Conservation (phyloP, 2,329 filamentous ascomycete genomes). For the Coniochaeta sp. region DNA sequence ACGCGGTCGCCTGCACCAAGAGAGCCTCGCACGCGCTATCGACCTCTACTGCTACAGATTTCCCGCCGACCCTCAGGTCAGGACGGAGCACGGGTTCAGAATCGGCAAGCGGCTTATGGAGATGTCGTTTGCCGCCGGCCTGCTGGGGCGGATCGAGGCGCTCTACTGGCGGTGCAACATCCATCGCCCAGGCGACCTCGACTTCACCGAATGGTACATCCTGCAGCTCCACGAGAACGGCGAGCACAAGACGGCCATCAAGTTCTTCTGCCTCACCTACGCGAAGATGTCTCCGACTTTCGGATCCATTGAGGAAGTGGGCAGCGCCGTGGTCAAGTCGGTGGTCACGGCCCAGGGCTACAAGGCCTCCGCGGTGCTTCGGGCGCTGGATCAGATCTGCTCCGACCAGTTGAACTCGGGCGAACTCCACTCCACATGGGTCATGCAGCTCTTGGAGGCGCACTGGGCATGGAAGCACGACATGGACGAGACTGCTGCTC, state of each 20-base stretch:
- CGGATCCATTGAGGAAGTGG: constrained; percentile 16
- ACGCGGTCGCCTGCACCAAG: neutral
- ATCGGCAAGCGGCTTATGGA: constrained; percentile 21
- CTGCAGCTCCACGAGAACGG: constrained; percentile 18
- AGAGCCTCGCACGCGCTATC: constrained; percentile 16
- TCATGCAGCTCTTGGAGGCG: constrained; percentile 25
- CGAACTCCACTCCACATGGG: constrained; percentile 18
- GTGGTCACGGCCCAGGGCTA: constrained; percentile 20
- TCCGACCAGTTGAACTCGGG: constrained; percentile 17
- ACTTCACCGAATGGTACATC: constrained; percentile 23
- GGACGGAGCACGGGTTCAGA: constrained; percentile 6
- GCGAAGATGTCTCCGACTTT: constrained; percentile 15
- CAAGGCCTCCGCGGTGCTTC: constrained; percentile 20
- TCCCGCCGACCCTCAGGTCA: constrained; percentile 7
- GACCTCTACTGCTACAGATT: constrained; percentile 24
- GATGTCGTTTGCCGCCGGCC: constrained; percentile 13
- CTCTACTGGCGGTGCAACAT: constrained; percentile 25
- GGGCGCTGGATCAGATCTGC: constrained; percentile 17
- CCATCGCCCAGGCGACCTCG: constrained; percentile 13
- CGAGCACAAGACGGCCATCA: constrained; percentile 24
- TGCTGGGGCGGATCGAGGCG: constrained; percentile 12
- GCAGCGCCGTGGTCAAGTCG: constrained; percentile 23
- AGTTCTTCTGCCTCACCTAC: constrained; percentile 24
- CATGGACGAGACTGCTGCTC: constrained; percentile 14
- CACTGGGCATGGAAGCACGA: constrained; percentile 24